Evolutionary conservation across 2,329 filamentous ascomycete genomes (phyloP), one percentile per base, ranked within the genome.

Genomic region (Pseudogymnoascus sp.): DNA sequence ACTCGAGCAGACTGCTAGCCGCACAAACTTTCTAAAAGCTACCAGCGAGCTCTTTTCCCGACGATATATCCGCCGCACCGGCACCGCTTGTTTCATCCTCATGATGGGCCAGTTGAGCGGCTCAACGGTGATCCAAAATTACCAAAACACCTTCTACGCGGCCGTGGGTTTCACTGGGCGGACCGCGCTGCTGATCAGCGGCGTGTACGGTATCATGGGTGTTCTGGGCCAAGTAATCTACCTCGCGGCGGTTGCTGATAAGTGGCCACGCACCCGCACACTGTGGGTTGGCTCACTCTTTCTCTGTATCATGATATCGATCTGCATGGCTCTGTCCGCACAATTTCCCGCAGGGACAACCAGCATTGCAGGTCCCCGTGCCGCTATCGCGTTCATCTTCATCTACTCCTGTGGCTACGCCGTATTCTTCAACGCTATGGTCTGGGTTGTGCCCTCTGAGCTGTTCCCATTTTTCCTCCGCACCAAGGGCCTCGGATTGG

Each of bases 371-470:
- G 65, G 63, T 21, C 67, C 73, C 5, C 68, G 70, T 1, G 75
- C 71, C 0, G 74, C 70, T 0, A 73, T 76, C 34, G 74, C 74
- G 0, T 74, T 75, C 65, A 76, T 76, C 39, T 77, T 77, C 67
- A 63, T 77, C 12, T 76, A 74, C 68, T 75, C 73, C 4, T 67
- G 69, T 42, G 68, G 66, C 7, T 77, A 75, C 65, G 74, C 75
- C 5, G 64, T 75, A 21, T 75, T 76, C 64, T 76, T 77, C 68
- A 77, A 77, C 65, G 69, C 71, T 8, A 74, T 70, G 31, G 66
- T 75, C 12, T 76, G 71, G 69, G 73, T 75, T 7, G 69, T 75
- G 1, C 68, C 73, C 0, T 70, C 71, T 0, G 75, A 76, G 61
- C 54, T 74, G 3, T 76, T 76, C 51, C 73, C 73, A 0, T 67